Percentiles rank a stretch among this genome's conserved stretches.
These are phyloP conservation scores for Apostasia shenzhenica DNA, from an alignment of 106 monocot genomes.

Conservation along the genomic window DNA sequence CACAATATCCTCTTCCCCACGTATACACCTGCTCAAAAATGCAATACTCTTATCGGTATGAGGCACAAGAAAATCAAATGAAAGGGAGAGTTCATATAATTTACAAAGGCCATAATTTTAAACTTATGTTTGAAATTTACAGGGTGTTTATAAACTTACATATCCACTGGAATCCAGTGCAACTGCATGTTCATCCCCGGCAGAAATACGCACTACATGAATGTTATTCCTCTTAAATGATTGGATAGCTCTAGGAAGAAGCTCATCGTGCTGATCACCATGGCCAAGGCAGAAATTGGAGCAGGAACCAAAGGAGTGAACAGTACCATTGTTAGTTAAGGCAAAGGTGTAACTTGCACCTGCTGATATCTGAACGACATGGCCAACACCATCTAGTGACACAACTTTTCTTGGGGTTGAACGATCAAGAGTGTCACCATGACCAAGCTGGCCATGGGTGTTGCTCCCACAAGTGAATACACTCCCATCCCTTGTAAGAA, in stretches of 20 bases:
- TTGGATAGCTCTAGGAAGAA: conserved; percentile 68
- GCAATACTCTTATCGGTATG: not conserved
- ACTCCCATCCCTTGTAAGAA: conserved; percentile 61
- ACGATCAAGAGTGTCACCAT: conserved; percentile 72
- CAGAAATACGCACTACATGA: conserved; percentile 79
- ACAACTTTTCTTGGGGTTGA: conserved; percentile 59
- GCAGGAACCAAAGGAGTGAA: conserved; percentile 90
- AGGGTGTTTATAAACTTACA: conserved; percentile 25
- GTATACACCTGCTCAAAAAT: conserved; percentile 75
- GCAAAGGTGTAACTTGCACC: conserved; percentile 86
- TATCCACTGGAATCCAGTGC: conserved; percentile 87
- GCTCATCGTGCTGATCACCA: conserved; percentile 84
- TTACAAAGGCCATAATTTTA: not conserved
- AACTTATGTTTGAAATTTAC: not conserved
- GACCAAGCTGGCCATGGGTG: conserved; percentile 92
- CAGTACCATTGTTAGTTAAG: conserved; percentile 68
- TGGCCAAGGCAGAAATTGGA: conserved; percentile 96
- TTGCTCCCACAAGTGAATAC: conserved; percentile 93
- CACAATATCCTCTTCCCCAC: conserved; percentile 98
- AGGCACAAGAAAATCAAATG: too few species aligned
- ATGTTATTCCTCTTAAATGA: conserved; percentile 64
- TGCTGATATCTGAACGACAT: conserved; percentile 78
- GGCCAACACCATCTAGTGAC: conserved; percentile 35
- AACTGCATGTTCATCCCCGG: conserved; percentile 98
- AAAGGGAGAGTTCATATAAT: too few species aligned